phyloP scores from a whole-genome alignment of 495 filamentous ascomycete species.

The Podospora tetraspora region DNA sequence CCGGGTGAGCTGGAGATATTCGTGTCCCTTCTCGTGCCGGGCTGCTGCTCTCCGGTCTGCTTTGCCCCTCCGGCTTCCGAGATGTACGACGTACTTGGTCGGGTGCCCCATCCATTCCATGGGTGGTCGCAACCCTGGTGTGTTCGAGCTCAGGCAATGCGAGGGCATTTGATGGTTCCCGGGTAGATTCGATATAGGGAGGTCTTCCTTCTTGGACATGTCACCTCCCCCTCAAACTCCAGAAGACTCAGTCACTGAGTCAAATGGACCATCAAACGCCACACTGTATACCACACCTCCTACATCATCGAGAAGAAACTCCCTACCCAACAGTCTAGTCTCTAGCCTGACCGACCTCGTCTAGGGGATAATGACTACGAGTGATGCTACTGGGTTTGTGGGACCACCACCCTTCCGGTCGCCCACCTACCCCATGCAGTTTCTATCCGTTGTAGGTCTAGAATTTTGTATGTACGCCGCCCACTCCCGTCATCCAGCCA shows the following conservation, averaged over 20 bases:
- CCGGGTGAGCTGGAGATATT: too few relatives aligned
- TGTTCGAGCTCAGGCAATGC: too few relatives aligned
- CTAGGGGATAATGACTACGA: neutral
- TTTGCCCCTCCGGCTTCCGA: too few relatives aligned
- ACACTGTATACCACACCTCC: neutral
- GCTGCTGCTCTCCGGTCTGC: too few relatives aligned
- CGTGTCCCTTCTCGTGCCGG: too few relatives aligned
- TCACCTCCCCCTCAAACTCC: neutral
- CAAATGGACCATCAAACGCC: too few relatives aligned
- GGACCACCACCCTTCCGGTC: neutral
- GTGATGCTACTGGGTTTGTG: neutral
- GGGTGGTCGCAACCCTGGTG: too few relatives aligned
- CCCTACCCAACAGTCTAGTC: neutral
- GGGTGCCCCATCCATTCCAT: too few relatives aligned
- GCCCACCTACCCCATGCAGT: neutral
- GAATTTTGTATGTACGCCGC: neutral
- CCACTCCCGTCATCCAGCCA: neutral
- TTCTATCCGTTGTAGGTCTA: neutral
- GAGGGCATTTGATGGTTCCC: too few relatives aligned
- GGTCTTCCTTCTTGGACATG: neutral
- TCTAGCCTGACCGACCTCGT: neutral
- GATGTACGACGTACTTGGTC: too few relatives aligned
- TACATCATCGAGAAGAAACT: neutral
- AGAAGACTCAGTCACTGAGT: neutral
- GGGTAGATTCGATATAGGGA: too few relatives aligned